These are phyloP conservation scores for Citrus glauca DNA, from an alignment of 345 rosid species.

Conservation along the genomic window DNA sequence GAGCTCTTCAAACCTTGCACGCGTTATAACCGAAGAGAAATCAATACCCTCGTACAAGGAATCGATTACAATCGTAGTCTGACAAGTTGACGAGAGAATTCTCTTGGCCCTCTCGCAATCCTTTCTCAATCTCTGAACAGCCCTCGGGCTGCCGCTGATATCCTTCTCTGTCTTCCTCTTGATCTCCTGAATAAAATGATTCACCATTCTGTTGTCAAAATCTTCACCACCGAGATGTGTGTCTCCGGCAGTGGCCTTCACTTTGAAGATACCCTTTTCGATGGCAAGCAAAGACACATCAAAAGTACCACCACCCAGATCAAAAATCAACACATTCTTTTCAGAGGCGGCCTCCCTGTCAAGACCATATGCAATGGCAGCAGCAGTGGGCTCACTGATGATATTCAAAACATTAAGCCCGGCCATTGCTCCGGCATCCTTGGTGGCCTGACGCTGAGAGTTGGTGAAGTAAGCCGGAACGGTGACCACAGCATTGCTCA, in stretches of 20 bases:
- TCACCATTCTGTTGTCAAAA: slow-evolving; percentile 37
- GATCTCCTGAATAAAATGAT: slow-evolving; percentile 42
- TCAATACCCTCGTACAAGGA: slow-evolving; percentile 38
- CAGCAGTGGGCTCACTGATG: slow-evolving; percentile 44
- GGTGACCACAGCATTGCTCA: slow-evolving; percentile 43
- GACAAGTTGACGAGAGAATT: slow-evolving; percentile 29
- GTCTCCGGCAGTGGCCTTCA: slow-evolving; percentile 50
- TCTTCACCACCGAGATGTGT: slow-evolving; percentile 48
- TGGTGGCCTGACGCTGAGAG: slow-evolving; percentile 47
- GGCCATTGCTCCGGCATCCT: slow-evolving; percentile 36
- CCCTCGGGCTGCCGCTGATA: slow-evolving; percentile 37
- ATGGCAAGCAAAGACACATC: slow-evolving; percentile 48
- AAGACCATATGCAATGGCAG: slow-evolving; percentile 49
- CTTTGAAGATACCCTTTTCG: slow-evolving; percentile 42
- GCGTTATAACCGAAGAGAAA: slow-evolving; percentile 31
- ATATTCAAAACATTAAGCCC: slow-evolving; percentile 36
- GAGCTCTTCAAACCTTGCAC: slow-evolving; percentile 40
- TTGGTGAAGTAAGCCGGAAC: slow-evolving; percentile 48
- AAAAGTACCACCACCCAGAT: slow-evolving; percentile 56
- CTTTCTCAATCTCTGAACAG: slow-evolving; percentile 36
- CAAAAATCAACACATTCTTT: slow-evolving; percentile 42
- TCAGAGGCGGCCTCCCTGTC: slow-evolving; percentile 41
- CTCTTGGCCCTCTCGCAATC: slow-evolving; percentile 36
- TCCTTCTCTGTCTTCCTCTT: slow-evolving; percentile 40
- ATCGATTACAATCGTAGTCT: slow-evolving; percentile 35